Percentiles rank a stretch among this genome's conserved stretches.
Conservation (phyloP, 1,284 basidiomycete species). For the Sparassis latifolia region DNA sequence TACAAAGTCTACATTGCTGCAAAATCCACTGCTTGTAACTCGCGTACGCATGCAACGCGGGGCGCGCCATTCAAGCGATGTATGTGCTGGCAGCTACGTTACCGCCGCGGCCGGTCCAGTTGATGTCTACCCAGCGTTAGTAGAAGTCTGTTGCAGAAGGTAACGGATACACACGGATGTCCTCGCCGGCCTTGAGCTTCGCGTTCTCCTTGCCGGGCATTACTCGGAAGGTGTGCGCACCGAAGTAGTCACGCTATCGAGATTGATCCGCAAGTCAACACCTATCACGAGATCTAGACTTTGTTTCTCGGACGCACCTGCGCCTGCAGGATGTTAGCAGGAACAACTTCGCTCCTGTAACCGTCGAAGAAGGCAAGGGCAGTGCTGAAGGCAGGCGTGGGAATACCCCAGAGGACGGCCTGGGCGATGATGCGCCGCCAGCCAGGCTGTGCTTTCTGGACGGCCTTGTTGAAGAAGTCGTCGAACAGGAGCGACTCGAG, state of each 20-base stretch:
- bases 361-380: conserved; percentile 99
- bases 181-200: conserved; percentile 73
- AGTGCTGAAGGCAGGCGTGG: conserved; percentile 93
- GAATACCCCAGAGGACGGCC: conserved; percentile 96
- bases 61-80: conserved; percentile 57
- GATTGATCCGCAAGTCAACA: conserved; percentile 22
- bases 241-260: conserved; percentile 81
- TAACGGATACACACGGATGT: conserved; percentile 66
- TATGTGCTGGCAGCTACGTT: conserved; percentile 91
- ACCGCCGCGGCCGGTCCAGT: conserved; percentile 93
- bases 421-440: conserved; percentile 98
- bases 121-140: conserved; percentile 50
- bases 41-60: background rate
- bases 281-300: background rate
- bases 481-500: conserved; percentile 95
- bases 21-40: background rate
- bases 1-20: conserved; percentile 5
- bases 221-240: conserved; percentile 93
- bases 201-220: conserved; percentile 85
- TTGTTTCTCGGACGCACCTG: conserved; percentile 45
- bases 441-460: conserved; percentile 93
- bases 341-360: conserved; percentile 87
- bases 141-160: background rate
- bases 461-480: conserved; percentile 97
- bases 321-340: conserved; percentile 93